Conservation (phyloP, 2,329 filamentous ascomycete species). For the Calonectria pteridis region DNA sequence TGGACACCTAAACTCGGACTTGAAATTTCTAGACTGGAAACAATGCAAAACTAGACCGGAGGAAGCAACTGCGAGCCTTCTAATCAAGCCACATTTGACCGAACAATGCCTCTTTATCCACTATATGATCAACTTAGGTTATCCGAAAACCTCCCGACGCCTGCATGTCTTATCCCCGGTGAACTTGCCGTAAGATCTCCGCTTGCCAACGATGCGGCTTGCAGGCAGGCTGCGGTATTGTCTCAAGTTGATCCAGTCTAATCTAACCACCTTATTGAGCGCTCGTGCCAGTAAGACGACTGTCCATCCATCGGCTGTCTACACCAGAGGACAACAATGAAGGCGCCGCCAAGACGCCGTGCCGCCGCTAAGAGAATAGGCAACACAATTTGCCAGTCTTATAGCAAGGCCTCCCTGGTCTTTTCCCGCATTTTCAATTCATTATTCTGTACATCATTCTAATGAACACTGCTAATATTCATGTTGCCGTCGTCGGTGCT, state of each 20-base stretch:
- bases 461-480: slow-evolving; percentile 26
- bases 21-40: neutral
- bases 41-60: neutral
- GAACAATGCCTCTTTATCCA: neutral
- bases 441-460: neutral
- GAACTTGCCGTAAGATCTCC: neutral
- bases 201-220: too few species aligned
- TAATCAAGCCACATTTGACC: neutral
- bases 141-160: neutral
- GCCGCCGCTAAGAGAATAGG: neutral
- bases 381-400: neutral
- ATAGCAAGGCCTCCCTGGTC: neutral
- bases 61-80: neutral
- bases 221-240: neutral
- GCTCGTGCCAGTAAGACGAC: neutral
- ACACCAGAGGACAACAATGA: neutral
- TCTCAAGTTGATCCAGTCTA: neutral
- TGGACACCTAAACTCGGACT: neutral
- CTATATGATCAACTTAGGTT: too few species aligned
- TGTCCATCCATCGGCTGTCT: neutral
- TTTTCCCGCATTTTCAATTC: neutral
- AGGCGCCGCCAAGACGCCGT: neutral
- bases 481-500: slow-evolving; percentile 39
- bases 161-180: neutral
- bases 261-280: neutral